Evolutionary conservation across 768 basidiomycete genomes (phyloP).

Genomic region (Leccinum variicolor): DNA sequence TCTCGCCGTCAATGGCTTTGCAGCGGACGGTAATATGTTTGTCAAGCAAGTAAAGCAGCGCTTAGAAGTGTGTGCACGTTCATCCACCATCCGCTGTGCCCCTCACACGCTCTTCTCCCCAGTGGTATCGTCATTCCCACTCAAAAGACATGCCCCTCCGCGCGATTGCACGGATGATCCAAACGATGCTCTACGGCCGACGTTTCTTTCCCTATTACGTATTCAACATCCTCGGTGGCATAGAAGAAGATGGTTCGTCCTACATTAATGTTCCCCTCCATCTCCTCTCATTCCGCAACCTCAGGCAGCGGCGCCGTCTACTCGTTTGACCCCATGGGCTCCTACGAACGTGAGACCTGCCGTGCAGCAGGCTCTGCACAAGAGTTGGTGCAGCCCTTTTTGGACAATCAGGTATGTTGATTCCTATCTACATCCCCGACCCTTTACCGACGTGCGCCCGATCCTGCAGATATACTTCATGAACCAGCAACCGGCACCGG

Average conservation of each 20-base stretch:
- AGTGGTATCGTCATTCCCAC: slow-evolving; percentile 99
- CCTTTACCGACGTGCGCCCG: slow-evolving; percentile 47
- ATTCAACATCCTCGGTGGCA: slow-evolving; percentile 93
- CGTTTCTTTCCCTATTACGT: slow-evolving; percentile 99
- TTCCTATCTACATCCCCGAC: slow-evolving; percentile 36
- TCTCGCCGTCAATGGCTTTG: slow-evolving; percentile 94
- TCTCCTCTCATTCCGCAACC: slow-evolving; percentile 5
- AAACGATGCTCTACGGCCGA: slow-evolving; percentile 95
- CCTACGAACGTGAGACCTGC: slow-evolving; percentile 96
- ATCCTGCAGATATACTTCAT: slow-evolving; percentile 87
- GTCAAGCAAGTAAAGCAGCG: slow-evolving; percentile 95
- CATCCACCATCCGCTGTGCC: neutral
- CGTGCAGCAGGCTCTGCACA: slow-evolving; percentile 97
- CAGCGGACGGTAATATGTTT: slow-evolving; percentile 96
- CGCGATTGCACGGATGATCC: slow-evolving; percentile 95
- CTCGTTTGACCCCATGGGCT: slow-evolving; percentile 99
- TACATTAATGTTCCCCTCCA: neutral
- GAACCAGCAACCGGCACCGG: slow-evolving; percentile 81
- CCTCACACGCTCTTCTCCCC: neutral
- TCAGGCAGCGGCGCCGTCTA: slow-evolving; percentile 94
- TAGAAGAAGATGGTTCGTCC: slow-evolving; percentile 89
- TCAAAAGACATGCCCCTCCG: slow-evolving; percentile 96
- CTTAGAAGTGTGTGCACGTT: slow-evolving; percentile 67
- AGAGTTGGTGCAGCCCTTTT: slow-evolving; percentile 91
- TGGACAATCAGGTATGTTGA: slow-evolving; percentile 90